A percentile compares a stretch with the other conserved stretches of the same genome.
These are phyloP conservation scores for Termitomyces heimii DNA, from an alignment of 768 basidiomycete species.

Conservation along the genomic window DNA sequence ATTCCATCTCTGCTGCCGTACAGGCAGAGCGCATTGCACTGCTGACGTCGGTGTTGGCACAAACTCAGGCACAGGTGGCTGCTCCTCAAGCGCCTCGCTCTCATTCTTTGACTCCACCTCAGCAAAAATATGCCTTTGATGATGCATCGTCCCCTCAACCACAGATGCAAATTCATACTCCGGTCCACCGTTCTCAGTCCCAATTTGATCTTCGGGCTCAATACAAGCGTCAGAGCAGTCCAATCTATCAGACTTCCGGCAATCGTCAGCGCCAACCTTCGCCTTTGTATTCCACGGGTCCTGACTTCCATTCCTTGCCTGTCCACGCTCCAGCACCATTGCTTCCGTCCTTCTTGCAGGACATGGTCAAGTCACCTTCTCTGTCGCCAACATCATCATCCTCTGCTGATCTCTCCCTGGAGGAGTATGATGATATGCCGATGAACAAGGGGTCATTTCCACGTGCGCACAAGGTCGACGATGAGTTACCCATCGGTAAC, in stretches of 20 bases:
- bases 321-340: slow-evolving; percentile 44
- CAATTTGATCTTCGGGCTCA: slow-evolving; percentile 42
- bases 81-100: slow-evolving; percentile 24
- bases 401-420: slow-evolving; percentile 59
- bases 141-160: slow-evolving; percentile 26
- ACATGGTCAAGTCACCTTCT: slow-evolving; percentile 65
- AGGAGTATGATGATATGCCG: slow-evolving; percentile 43
- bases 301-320: slow-evolving; percentile 21
- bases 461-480: slow-evolving; percentile 21
- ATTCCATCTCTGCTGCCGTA: slow-evolving; percentile 79
- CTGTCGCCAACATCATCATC: slow-evolving; percentile 60
- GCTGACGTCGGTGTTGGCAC: slow-evolving; percentile 66
- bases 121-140: slow-evolving; percentile 33
- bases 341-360: slow-evolving; percentile 74
- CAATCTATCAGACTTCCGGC: slow-evolving; percentile 68
- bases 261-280: slow-evolving; percentile 30
- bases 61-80: slow-evolving; percentile 31
- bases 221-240: slow-evolving; percentile 23
- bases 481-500: slow-evolving; percentile 35
- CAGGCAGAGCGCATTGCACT: slow-evolving; percentile 82
- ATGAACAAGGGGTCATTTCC: slow-evolving; percentile 23
- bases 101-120: slow-evolving; percentile 42
- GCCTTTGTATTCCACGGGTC: slow-evolving; percentile 31
- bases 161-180: slow-evolving; percentile 18
- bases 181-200: slow-evolving; percentile 47